These are phyloP conservation scores for Alternaria sp. DNA, from an alignment of 2,329 filamentous ascomycete genomes.

Conservation along the genomic window DNA sequence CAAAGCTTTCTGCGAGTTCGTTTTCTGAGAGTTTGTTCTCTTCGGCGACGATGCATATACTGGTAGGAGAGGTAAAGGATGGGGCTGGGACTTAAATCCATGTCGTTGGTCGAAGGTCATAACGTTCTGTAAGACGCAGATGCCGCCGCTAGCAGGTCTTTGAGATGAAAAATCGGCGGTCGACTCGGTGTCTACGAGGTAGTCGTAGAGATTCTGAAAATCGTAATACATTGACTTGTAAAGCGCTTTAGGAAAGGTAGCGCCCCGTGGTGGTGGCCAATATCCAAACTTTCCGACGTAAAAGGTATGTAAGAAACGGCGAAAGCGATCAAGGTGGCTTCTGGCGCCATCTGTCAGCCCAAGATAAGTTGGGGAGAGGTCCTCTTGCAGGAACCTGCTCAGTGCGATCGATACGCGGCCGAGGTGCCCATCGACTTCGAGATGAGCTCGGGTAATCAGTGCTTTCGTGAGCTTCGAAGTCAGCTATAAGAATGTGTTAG, in stretches of 20 bases:
- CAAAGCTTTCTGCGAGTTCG: slow-evolving; percentile 45
- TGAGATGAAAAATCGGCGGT: slow-evolving; percentile 61
- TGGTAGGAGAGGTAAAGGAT: slow-evolving; percentile 74
- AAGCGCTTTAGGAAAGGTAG: slow-evolving; percentile 65
- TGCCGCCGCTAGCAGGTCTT: slow-evolving; percentile 67
- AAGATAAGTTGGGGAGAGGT: slow-evolving; percentile 71
- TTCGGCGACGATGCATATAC: slow-evolving; percentile 37
- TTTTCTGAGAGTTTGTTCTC: slow-evolving; percentile 41
- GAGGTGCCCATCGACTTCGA: slow-evolving; percentile 72
- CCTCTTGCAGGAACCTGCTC: slow-evolving; percentile 73
- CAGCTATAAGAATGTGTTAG: slow-evolving; percentile 30
- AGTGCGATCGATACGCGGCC: slow-evolving; percentile 66
- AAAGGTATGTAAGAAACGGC: slow-evolving; percentile 71
- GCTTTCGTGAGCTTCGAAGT: slow-evolving; percentile 65
- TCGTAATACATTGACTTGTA: slow-evolving; percentile 71
- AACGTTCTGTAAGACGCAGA: slow-evolving; percentile 74
- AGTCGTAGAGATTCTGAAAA: slow-evolving; percentile 74
- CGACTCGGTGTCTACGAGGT: slow-evolving; percentile 70
- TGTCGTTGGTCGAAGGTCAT: slow-evolving; percentile 71
- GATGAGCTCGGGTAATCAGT: slow-evolving; percentile 68
- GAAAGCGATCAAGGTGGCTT: slow-evolving; percentile 76
- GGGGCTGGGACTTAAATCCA: slow-evolving; percentile 65
- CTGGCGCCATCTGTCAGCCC: slow-evolving; percentile 68
- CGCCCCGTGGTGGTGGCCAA: slow-evolving; percentile 69
- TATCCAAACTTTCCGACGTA: slow-evolving; percentile 74